These are phyloP conservation scores for Penicillium antarcticum DNA, from an alignment of 495 filamentous ascomycete species.

Conservation along the genomic window DNA sequence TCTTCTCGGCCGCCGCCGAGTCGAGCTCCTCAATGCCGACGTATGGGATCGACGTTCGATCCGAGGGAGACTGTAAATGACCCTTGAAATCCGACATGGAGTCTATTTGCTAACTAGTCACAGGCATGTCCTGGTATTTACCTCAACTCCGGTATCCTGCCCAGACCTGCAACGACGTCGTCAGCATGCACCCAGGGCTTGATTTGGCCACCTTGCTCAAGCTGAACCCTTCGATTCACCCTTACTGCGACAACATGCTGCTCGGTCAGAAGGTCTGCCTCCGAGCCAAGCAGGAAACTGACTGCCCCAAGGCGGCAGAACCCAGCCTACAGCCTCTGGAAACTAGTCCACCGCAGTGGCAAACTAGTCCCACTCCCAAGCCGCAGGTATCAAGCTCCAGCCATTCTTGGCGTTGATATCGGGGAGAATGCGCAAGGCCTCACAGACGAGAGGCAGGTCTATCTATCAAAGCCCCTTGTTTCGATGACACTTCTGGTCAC, in stretches of 20 bases:
- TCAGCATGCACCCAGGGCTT: constrained; percentile 4
- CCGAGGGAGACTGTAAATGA: constrained; percentile 1
- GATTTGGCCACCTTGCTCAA: constrained; percentile 3
- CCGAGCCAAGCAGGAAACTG: background rate
- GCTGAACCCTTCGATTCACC: constrained; percentile 1
- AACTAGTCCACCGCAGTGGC: too few species aligned
- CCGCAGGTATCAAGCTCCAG: too few species aligned
- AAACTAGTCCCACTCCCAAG: too few species aligned
- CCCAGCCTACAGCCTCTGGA: too few species aligned
- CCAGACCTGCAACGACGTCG: constrained; percentile 2
- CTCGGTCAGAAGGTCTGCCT: background rate
- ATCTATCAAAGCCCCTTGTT: too few species aligned
- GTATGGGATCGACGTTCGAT: background rate
- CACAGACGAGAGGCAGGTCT: too few species aligned
- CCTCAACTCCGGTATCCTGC: constrained; percentile 1
- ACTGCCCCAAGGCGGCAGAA: background rate
- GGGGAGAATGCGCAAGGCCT: too few species aligned
- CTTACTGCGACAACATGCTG: constrained; percentile 4
- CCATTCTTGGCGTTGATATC: too few species aligned
- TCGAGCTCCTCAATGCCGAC: too few species aligned
- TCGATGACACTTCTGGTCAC: too few species aligned
- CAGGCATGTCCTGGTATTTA: background rate
- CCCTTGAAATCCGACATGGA: background rate
- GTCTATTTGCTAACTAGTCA: background rate
- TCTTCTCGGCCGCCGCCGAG: background rate